Percentiles rank a stretch among this genome's conserved stretches.
These are phyloP conservation scores for Mycena floridula DNA, from an alignment of 768 basidiomycete species.

Conservation along the genomic window DNA sequence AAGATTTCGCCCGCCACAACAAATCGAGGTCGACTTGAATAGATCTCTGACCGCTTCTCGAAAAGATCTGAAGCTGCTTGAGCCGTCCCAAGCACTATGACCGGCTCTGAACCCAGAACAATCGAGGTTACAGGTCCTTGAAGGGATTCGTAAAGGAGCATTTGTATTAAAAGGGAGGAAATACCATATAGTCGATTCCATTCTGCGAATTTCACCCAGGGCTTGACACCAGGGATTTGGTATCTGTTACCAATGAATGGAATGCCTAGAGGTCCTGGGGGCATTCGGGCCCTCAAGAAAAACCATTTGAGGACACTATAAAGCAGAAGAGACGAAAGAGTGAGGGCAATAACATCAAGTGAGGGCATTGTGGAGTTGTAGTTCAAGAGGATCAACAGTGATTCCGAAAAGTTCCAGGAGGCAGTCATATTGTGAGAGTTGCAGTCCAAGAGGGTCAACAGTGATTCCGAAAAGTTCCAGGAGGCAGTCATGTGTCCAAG, in stretches of 20 bases:
- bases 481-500: too few relatives aligned
- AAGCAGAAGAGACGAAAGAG: too few relatives aligned
- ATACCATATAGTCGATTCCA: slow-evolving; percentile 42
- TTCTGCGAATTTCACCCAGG: slow-evolving; percentile 42
- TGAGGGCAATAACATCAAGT: too few relatives aligned
- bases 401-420: too few relatives aligned
- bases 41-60: slow-evolving; percentile 40
- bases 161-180: slow-evolving; percentile 3
- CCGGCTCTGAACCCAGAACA: slow-evolving; percentile 34
- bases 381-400: too few relatives aligned
- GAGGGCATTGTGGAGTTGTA: too few relatives aligned
- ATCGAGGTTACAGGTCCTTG: slow-evolving; percentile 35
- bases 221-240: slow-evolving; percentile 37
- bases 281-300: too few relatives aligned
- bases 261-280: slow-evolving; percentile 38
- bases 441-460: too few relatives aligned
- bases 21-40: slow-evolving; percentile 41
- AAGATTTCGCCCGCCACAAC: slow-evolving; percentile 43
- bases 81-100: slow-evolving; percentile 38
- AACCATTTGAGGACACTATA: too few relatives aligned
- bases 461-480: too few relatives aligned
- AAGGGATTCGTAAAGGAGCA: not conserved
- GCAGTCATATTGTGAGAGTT: too few relatives aligned
- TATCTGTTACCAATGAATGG: slow-evolving; percentile 40
- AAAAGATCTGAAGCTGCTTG: slow-evolving; percentile 42